Conservation (phyloP, 768 basidiomycete species). For the Rhodosporidiobolus odoratus region DNA sequence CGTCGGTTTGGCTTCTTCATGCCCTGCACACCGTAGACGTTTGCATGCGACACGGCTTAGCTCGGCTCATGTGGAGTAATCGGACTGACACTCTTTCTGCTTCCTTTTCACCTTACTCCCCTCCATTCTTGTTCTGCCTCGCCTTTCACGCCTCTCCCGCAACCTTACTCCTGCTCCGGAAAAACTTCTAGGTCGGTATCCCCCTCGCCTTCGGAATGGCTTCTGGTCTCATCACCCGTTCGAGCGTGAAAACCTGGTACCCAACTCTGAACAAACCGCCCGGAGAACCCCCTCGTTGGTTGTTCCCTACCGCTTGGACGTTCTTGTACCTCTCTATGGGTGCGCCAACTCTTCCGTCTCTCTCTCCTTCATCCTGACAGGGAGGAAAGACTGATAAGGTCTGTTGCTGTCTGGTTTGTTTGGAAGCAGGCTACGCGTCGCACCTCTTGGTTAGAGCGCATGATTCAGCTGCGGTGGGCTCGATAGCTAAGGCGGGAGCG, state of each 20-base stretch:
- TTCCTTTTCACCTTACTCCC: background rate
- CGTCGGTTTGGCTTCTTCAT: too few relatives aligned
- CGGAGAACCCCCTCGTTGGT: conserved; percentile 27
- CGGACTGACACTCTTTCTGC: background rate
- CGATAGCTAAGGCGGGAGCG: conserved; percentile 15
- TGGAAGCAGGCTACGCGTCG: conserved; percentile 13
- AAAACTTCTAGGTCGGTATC: conserved; percentile 40
- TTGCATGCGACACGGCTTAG: too few relatives aligned
- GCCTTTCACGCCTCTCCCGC: background rate
- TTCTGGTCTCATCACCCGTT: conserved; percentile 31
- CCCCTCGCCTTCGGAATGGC: conserved; percentile 35
- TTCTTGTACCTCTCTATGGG: conserved; percentile 31
- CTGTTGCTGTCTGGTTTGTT: too few relatives aligned
- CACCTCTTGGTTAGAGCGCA: conserved; percentile 34
- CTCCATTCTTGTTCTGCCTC: background rate
- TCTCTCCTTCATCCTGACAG: background rate
- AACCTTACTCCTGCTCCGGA: too few relatives aligned
- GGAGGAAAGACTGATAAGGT: too few relatives aligned
- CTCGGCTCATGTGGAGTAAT: too few relatives aligned
- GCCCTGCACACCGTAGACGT: too few relatives aligned
- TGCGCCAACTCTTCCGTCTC: background rate
- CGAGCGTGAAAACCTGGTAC: conserved; percentile 37
- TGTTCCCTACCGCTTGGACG: conserved; percentile 37
- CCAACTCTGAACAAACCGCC: conserved; percentile 7
- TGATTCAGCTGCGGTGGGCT: conserved; percentile 25